A percentile compares a stretch with the other conserved stretches of the same genome.
Evolutionary conservation across 441 rosid species (phyloP).

Genomic region (Raphanus hybrid): DNA sequence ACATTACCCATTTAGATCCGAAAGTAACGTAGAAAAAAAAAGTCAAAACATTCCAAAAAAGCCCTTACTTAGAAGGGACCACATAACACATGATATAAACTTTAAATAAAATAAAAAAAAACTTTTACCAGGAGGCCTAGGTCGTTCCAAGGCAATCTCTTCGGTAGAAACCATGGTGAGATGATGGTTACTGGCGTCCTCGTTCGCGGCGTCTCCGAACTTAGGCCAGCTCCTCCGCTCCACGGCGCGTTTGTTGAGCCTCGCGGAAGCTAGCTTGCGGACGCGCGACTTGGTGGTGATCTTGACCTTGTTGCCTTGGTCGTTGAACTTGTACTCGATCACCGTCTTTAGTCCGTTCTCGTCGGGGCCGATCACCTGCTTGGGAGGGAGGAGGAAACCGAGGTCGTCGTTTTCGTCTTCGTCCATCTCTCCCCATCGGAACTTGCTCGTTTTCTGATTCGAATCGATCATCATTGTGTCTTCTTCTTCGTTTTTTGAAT

Average conservation of each 20-base stretch:
- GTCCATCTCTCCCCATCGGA: slow-evolving; percentile 82
- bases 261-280: slow-evolving; percentile 70
- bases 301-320: slow-evolving; percentile 65
- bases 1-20: not conserved
- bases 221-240: slow-evolving; percentile 77
- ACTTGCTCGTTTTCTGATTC: slow-evolving; percentile 49
- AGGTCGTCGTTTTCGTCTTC: slow-evolving; percentile 72
- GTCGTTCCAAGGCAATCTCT: slow-evolving; percentile 75
- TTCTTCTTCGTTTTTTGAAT: slow-evolving; percentile 8
- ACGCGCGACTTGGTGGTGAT: slow-evolving; percentile 69
- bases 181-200: slow-evolving; percentile 66
- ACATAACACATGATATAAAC: not conserved
- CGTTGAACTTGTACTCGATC: slow-evolving; percentile 73
- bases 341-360: slow-evolving; percentile 73
- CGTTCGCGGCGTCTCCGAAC: slow-evolving; percentile 83
- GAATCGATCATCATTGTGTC: slow-evolving; percentile 33
- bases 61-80: not conserved
- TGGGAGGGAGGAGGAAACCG: slow-evolving; percentile 71
- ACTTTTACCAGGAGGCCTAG: slow-evolving; percentile 59
- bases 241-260: slow-evolving; percentile 68
- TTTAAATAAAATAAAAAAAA: too few species aligned
- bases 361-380: slow-evolving; percentile 79
- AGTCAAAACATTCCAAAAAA: not conserved
- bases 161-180: slow-evolving; percentile 90
- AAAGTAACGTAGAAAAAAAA: not conserved